These are phyloP conservation scores for Cercospora zeina DNA, from an alignment of 2,329 filamentous ascomycete genomes.

Conservation along the genomic window DNA sequence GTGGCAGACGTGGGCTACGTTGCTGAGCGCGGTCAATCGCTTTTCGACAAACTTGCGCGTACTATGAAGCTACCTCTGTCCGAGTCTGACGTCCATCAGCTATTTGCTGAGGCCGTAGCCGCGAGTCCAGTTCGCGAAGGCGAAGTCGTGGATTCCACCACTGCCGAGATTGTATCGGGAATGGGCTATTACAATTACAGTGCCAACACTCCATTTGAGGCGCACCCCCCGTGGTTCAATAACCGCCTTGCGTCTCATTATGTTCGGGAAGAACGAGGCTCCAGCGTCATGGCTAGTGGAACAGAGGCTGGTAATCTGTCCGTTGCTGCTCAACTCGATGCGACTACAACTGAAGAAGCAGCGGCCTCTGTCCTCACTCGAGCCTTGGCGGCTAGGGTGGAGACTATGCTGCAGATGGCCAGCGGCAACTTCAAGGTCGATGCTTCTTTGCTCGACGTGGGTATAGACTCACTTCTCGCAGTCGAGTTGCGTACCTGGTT, in stretches of 20 bases:
- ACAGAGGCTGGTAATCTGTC: constrained; percentile 17
- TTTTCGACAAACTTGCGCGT: constrained; percentile 23
- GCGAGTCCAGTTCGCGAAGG: constrained; percentile 39
- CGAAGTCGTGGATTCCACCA: constrained; percentile 23
- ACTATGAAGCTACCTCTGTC: constrained; percentile 41
- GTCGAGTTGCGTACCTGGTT: constrained; percentile 53
- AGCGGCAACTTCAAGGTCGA: constrained; percentile 19
- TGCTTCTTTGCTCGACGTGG: constrained; percentile 37
- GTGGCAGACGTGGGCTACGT: constrained; percentile 50
- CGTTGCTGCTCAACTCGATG: constrained; percentile 18
- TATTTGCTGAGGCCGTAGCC: constrained; percentile 55
- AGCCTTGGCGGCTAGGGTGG: constrained; percentile 22
- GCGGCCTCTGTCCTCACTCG: constrained; percentile 20
- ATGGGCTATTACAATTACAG: constrained; percentile 26
- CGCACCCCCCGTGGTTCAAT: constrained; percentile 27
- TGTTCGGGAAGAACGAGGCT: constrained; percentile 21
- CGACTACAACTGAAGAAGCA: constrained; percentile 20
- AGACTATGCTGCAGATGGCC: constrained; percentile 27
- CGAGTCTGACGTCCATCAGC: constrained; percentile 54
- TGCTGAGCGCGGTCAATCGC: constrained; percentile 22
- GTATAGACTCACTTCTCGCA: constrained; percentile 45
- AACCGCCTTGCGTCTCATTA: constrained; percentile 25
- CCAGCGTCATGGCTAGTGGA: constrained; percentile 3
- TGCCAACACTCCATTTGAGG: constrained; percentile 19
- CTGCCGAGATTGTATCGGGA: constrained; percentile 23